phyloP scores from a whole-genome alignment of 2,329 filamentous ascomycete species.

The Periconia sp. region DNA sequence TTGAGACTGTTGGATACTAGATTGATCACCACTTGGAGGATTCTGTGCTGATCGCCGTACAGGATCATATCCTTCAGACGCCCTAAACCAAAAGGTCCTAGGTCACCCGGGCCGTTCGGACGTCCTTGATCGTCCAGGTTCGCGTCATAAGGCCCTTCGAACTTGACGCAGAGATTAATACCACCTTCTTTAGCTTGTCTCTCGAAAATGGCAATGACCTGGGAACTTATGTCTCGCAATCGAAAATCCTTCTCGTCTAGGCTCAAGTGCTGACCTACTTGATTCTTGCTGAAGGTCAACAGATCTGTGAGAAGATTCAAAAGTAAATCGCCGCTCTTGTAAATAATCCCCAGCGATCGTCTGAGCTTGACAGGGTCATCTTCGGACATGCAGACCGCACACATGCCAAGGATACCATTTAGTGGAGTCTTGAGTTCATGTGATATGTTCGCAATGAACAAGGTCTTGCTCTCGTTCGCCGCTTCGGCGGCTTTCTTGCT shows the following conservation, averaged over 20 bases:
- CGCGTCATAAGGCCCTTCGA: constrained; percentile 60
- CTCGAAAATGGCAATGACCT: constrained; percentile 85
- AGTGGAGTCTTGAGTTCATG: constrained; percentile 90
- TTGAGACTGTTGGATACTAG: constrained; percentile 91
- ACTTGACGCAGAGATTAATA: constrained; percentile 76
- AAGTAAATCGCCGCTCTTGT: constrained; percentile 84
- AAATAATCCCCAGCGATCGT: constrained; percentile 83
- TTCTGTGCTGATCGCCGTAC: constrained; percentile 91
- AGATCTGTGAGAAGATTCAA: constrained; percentile 88
- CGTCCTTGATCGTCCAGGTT: constrained; percentile 46
- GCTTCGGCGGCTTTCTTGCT: constrained; percentile 92
- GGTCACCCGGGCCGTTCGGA: constrained; percentile 57
- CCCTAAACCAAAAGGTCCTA: constrained; percentile 70
- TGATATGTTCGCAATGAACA: constrained; percentile 95
- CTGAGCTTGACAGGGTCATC: constrained; percentile 79
- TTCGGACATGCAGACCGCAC: constrained; percentile 90
- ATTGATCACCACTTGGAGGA: constrained; percentile 92
- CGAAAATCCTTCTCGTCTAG: constrained; percentile 87
- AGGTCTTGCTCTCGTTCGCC: constrained; percentile 95
- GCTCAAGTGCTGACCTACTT: constrained; percentile 82
- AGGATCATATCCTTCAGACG: constrained; percentile 83
- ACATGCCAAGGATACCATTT: constrained; percentile 95
- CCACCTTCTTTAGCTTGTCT: constrained; percentile 83
- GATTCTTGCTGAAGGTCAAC: constrained; percentile 89
- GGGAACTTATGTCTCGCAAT: constrained; percentile 80